These are phyloP conservation scores for Saturnispora sekii DNA, from an alignment of 805 yeast species.

Conservation along the genomic window DNA sequence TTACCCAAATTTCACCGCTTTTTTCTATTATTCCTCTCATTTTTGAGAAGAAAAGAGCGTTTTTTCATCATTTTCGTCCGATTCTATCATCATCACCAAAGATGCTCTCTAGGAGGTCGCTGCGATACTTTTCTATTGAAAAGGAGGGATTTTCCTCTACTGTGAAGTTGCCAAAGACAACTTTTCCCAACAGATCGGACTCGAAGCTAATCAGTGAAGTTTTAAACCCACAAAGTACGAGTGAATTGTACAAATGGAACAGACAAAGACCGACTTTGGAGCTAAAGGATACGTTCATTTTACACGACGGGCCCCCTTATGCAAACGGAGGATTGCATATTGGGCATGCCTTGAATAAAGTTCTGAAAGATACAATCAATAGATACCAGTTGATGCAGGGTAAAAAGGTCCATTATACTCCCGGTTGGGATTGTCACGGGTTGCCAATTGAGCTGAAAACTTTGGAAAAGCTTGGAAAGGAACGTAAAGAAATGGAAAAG, in stretches of 20 bases:
- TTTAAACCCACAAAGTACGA: slow-evolving; percentile 44
- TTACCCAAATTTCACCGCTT: too few species aligned
- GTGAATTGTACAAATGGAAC: slow-evolving; percentile 61
- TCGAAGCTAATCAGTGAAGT: slow-evolving; percentile 32
- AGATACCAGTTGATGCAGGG: slow-evolving; percentile 56
- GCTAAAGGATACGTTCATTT: slow-evolving; percentile 40
- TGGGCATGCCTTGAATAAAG: slow-evolving; percentile 87
- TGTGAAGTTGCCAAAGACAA: slow-evolving; percentile 49
- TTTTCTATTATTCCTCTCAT: too few species aligned
- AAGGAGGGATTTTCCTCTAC: slow-evolving; percentile 20
- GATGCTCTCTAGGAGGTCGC: too few species aligned
- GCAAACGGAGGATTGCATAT: slow-evolving; percentile 92
- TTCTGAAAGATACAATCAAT: slow-evolving; percentile 75
- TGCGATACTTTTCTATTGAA: slow-evolving; percentile 3
- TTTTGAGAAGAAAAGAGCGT: too few species aligned
- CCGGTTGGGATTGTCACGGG: slow-evolving; percentile 99
- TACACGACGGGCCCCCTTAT: slow-evolving; percentile 98
- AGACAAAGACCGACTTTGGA: slow-evolving; percentile 17
- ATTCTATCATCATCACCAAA: too few species aligned
- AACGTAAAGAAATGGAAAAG: slow-evolving; percentile 23
- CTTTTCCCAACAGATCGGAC: slow-evolving; percentile 54
- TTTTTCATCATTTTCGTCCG: too few species aligned
- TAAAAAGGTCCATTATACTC: slow-evolving; percentile 57
- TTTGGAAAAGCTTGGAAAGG: slow-evolving; percentile 34
- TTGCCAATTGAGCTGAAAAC: slow-evolving; percentile 92